Conservation (phyloP, 495 filamentous ascomycete species). For the Neohortaea acidophila region DNA sequence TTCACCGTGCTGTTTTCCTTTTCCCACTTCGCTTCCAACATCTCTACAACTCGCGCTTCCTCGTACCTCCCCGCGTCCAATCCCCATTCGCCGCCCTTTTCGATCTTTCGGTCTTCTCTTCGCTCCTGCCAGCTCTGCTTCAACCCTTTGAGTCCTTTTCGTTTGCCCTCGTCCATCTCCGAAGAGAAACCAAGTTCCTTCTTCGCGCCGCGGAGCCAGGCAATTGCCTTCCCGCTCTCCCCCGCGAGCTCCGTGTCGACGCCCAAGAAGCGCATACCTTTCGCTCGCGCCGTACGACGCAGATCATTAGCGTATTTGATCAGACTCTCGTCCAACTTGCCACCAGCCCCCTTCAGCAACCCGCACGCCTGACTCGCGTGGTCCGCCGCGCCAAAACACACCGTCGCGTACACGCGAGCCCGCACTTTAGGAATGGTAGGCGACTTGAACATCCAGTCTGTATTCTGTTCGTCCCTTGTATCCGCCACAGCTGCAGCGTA, state of each 20-base stretch:
- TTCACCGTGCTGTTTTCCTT: slow-evolving; percentile 87
- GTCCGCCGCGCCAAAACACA: slow-evolving; percentile 66
- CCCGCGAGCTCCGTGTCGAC: slow-evolving; percentile 75
- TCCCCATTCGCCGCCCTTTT: slow-evolving; percentile 59
- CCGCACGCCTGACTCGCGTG: slow-evolving; percentile 48
- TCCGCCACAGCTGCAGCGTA: slow-evolving; percentile 68
- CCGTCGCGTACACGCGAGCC: slow-evolving; percentile 67
- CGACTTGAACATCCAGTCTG: slow-evolving; percentile 82
- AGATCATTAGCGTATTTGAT: slow-evolving; percentile 60
- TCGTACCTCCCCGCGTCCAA: slow-evolving; percentile 70
- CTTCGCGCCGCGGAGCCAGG: slow-evolving; percentile 62
- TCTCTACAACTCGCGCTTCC: slow-evolving; percentile 71
- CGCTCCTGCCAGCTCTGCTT: slow-evolving; percentile 57
- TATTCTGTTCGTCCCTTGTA: slow-evolving; percentile 60
- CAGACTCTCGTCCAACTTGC: slow-evolving; percentile 46
- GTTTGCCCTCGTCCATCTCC: slow-evolving; percentile 31
- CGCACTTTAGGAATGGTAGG: slow-evolving; percentile 78
- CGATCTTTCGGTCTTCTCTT: slow-evolving; percentile 51
- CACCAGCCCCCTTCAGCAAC: slow-evolving; percentile 29
- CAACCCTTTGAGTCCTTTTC: slow-evolving; percentile 43
- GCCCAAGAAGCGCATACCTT: slow-evolving; percentile 77
- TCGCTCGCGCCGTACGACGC: slow-evolving; percentile 54
- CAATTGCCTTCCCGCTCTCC: slow-evolving; percentile 66
- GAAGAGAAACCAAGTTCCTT: slow-evolving; percentile 47
- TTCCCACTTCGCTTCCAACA: slow-evolving; percentile 77